These are phyloP conservation scores for Takakia lepidozioides DNA, from an alignment of 225 moss, liverwort and hornwort species.

Conservation along the genomic window DNA sequence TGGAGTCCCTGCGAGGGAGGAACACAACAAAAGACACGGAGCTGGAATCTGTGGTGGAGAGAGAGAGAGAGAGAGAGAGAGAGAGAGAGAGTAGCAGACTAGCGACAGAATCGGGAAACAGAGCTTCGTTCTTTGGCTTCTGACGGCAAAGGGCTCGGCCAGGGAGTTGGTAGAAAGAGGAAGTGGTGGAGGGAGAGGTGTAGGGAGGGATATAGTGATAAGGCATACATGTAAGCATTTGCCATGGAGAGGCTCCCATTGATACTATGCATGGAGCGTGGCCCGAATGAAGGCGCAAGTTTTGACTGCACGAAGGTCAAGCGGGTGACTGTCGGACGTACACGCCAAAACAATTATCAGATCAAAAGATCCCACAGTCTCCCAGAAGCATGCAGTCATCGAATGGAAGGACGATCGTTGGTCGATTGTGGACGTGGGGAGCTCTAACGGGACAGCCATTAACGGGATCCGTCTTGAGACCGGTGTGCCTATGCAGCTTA, in stretches of 20 bases:
- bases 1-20: no score
- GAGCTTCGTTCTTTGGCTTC: no score
- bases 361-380: slow-evolving; percentile 74
- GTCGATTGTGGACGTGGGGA: slow-evolving; percentile 59
- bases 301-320: slow-evolving; percentile 28
- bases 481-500: slow-evolving; percentile 33
- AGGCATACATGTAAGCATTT: no score
- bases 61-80: no score
- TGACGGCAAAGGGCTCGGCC: no score
- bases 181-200: no score
- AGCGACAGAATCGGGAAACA: no score
- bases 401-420: slow-evolving; percentile 52
- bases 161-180: no score
- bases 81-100: no score
- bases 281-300: slow-evolving; percentile 32
- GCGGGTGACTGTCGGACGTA: slow-evolving; percentile 64
- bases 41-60: no score
- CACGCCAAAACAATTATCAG: slow-evolving; percentile 43
- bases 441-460: slow-evolving; percentile 74
- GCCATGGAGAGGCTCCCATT: slow-evolving; percentile 29
- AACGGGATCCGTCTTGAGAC: slow-evolving; percentile 39
- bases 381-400: slow-evolving; percentile 71
- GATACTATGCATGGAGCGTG: slow-evolving; percentile 40
- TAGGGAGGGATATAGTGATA: no score
- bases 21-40: no score